A percentile compares a stretch with the other conserved stretches of the same genome.
phyloP scores from a whole-genome alignment of 768 basidiomycete species.

The Boletus subcaerulescens region DNA sequence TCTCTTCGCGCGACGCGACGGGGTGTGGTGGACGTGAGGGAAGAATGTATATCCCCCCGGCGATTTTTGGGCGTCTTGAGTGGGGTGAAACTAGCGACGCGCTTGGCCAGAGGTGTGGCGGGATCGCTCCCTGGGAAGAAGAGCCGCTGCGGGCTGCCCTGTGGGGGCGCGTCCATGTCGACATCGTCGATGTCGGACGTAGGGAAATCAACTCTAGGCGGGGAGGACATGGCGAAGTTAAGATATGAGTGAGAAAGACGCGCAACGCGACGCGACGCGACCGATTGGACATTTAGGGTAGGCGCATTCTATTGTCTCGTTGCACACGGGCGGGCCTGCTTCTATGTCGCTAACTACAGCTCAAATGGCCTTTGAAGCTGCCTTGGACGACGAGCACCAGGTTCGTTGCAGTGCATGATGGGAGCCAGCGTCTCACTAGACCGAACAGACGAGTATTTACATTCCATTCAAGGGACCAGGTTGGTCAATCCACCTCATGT shows the following conservation, averaged over 20 bases:
- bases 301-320: conserved; percentile 16
- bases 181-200: conserved; percentile 55
- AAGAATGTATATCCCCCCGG: conserved; percentile 27
- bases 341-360: background rate
- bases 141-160: conserved; percentile 18
- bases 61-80: conserved; percentile 46
- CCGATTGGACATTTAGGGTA: conserved; percentile 47
- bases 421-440: conserved; percentile 5
- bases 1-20: conserved; percentile 18
- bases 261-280: conserved; percentile 54
- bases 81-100: conserved; percentile 24
- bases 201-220: conserved; percentile 62
- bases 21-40: conserved; percentile 34
- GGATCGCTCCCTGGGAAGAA: conserved; percentile 35
- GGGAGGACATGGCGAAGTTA: conserved; percentile 51
- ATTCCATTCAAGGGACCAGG: conserved; percentile 26
- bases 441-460: conserved; percentile 27
- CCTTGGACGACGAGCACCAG: conserved; percentile 26
- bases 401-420: conserved; percentile 12
- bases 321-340: background rate
- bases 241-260: conserved; percentile 9
- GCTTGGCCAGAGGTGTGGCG: conserved; percentile 46
- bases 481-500: conserved; percentile 3
- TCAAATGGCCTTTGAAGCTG: conserved; percentile 14
- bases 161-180: conserved; percentile 44